Conservation (phyloP, 2,329 filamentous ascomycete species). For the Zymoseptoria pseudotritici region DNA sequence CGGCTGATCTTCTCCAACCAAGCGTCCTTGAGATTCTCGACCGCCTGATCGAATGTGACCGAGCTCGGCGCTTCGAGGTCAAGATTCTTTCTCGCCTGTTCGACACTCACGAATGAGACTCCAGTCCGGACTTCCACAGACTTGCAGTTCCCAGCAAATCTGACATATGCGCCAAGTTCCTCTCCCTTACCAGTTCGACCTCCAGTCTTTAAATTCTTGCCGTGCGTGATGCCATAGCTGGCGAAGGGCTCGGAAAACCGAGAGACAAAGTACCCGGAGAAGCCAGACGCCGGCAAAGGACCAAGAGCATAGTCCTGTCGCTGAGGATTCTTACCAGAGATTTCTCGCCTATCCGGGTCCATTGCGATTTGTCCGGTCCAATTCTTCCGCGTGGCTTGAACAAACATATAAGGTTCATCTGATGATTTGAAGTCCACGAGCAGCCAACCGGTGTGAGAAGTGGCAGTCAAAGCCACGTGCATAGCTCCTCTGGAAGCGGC, state of each 20-base stretch:
- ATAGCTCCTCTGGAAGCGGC: conserved; percentile 7
- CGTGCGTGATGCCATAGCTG: conserved; percentile 32
- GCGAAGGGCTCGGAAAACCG: conserved; percentile 40
- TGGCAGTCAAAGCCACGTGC: conserved; percentile 35
- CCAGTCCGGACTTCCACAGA: conserved; percentile 41
- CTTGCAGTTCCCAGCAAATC: conserved; percentile 26
- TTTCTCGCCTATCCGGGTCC: conserved; percentile 30
- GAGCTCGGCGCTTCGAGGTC: conserved; percentile 37
- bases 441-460: conserved; percentile 38
- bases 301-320: conserved; percentile 42
- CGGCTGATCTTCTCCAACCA: conserved; percentile 43
- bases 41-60: conserved; percentile 33
- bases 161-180: conserved; percentile 37
- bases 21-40: conserved; percentile 35
- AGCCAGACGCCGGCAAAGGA: conserved; percentile 35
- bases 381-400: conserved; percentile 41
- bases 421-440: conserved; percentile 32
- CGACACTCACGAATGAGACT: conserved; percentile 42
- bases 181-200: conserved; percentile 26
- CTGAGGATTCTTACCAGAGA: conserved; percentile 41
- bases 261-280: conserved; percentile 42
- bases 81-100: conserved; percentile 41
- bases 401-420: conserved; percentile 33
- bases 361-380: conserved; percentile 41
- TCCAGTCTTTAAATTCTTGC: conserved; percentile 16